Base-by-base conservation (phyloP, 345 rosid genomes). In the Salix koriyanagi region DNA sequence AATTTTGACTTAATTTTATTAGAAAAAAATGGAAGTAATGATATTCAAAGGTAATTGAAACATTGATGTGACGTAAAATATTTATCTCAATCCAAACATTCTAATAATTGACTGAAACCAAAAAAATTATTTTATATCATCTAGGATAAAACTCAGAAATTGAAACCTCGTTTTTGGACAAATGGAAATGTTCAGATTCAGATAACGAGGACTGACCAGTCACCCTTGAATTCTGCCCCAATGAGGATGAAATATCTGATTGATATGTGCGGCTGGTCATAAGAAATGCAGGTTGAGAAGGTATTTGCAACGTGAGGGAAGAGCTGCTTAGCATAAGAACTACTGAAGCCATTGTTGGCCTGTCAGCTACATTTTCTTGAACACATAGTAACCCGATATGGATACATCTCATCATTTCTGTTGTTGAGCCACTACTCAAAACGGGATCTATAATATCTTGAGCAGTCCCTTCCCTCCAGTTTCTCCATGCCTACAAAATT, bases 381-480 rank as follows among this genome's bases (percentile, higher is more conserved):
- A 86, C 87, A 8, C 92, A 90, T 11, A 88, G 81, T 16, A 90
- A 69, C 1, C 87, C 91, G 15, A 89, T 81, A 68, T 89, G 91
- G 42, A 92, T 75, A 77, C 92, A 87, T 76, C 86, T 80, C 68
- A 65, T 70, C 64, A 85, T 82, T 66, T 89, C 89, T 19, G 37
- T 62, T n/a, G 73, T 52, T 1, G 82, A 83, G 62, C 83, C 75
- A 5, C 18, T 62, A 1, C 70, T 74, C 46, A 92, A 46, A 11
- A 4, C 79, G 0, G 85, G 83, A 74, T 91, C 88, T 1, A 90
- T 67, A 1, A 91, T 39, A 34, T 84, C 79, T 8, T 69, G 5
- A 8, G 66, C 50, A 2, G 72, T 54, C 10, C 83, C 87, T 79
- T 87, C 87, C 48, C 76, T 85, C 94, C 91, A 84, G 50, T 78